Evolutionary conservation across 352 stramenopile genomes (phyloP), one percentile per base, ranked within the genome.

Genomic region (Phytophthora fragariae): DNA sequence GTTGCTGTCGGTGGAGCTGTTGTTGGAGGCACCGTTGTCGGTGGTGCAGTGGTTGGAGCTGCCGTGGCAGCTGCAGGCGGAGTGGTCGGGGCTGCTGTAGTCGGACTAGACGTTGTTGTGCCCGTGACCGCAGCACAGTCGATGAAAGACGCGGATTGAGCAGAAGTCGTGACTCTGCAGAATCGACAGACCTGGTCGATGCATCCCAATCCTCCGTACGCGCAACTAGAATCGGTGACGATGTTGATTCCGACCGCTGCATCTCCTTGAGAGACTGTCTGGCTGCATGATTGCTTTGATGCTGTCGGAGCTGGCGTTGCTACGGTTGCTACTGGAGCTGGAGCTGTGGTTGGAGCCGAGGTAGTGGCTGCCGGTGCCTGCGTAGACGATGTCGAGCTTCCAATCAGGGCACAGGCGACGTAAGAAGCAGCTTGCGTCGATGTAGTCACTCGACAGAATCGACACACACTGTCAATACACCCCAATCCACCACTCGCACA

Each of bases 171-270:
- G 17, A 59, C 56, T 67, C 75, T 61, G 37, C 79, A 88, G 57
- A 80, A 85, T 44, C 79, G 74, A 52, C 81, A 88, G 7, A 83
- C 54, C 17, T 79, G 60, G 31, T 78, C 70, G 46, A 81, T 72
- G 31, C 77, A 82, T 9, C 75, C 77, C 54, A 82, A 41, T 10
- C 77, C 77, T 10, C 74, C 77, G 19, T 10, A 35, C 6, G 33
- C 55, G 41, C 77, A 82, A 33, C 57, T 79, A 24, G 41, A 27
- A 52, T 82, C 71, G 11, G 59, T 73, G 33, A 72, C 47, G 21
- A 80, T 77, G 12, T 70, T 72, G 29, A 83, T 77, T 24, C 79
- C 79, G 6, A 74, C 73, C 5, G 61, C 65, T 27, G 72, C 69
- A 62, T 83, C 76, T 3, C 79, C 73, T 5, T 79, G 70, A 8